These are phyloP conservation scores for Euphorbia schlechtendalii DNA, from an alignment of 441 rosid species.

Conservation along the genomic window DNA sequence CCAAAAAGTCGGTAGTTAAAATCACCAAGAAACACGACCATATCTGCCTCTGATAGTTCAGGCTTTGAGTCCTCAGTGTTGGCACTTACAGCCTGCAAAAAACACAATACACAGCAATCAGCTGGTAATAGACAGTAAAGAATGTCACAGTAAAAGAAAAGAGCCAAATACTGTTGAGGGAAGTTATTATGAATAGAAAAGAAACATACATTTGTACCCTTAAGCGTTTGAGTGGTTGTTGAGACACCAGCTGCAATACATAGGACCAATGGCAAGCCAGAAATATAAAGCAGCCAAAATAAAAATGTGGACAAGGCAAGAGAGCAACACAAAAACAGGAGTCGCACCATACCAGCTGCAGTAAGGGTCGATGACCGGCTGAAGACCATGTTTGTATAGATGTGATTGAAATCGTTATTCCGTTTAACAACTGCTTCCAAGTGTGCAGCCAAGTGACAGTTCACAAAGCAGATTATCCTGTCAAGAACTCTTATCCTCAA, in stretches of 20 bases:
- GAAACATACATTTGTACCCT: constrained; percentile 58
- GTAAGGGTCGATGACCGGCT: constrained; percentile 58
- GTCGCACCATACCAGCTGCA: constrained; percentile 77
- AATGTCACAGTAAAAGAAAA: background rate
- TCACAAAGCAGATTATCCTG: constrained; percentile 91
- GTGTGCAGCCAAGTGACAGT: constrained; percentile 99
- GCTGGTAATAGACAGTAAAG: background rate
- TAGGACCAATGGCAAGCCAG: constrained; percentile 55
- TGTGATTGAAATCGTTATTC: constrained; percentile 98
- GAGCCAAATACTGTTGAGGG: constrained; percentile 3
- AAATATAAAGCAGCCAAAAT: constrained; percentile 57
- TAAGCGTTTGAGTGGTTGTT: constrained; percentile 45
- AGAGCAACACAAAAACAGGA: constrained; percentile 63
- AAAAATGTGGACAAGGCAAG: constrained; percentile 52
- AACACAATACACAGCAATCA: constrained; percentile 14
- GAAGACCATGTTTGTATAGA: constrained; percentile 75
- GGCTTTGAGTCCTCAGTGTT: constrained; percentile 64
- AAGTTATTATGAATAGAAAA: too few species aligned
- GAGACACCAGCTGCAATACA: constrained; percentile 86
- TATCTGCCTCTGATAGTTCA: constrained; percentile 93
- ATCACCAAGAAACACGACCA: constrained; percentile 93
- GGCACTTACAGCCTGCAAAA: constrained; percentile 43
- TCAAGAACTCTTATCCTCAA: constrained; percentile 89
- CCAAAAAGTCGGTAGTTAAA: constrained; percentile 97
- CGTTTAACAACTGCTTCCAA: constrained; percentile 95